Evolutionary conservation across 345 rosid species (phyloP), one percentile per base, ranked within the genome.

Genomic region (Pistacia atlantica): DNA sequence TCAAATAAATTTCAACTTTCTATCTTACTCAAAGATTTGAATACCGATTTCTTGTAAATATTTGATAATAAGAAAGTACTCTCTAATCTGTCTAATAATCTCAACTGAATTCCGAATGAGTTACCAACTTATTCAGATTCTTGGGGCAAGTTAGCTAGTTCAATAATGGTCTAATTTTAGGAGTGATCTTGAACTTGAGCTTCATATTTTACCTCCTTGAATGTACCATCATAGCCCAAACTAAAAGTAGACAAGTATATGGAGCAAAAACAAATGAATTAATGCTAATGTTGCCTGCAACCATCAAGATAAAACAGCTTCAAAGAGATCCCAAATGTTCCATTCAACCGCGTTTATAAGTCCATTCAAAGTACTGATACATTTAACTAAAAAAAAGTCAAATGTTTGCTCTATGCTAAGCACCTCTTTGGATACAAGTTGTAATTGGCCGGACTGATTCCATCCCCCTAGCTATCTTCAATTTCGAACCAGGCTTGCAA

Each of bases 401-500:
- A 59, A 35, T 11, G 17, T 7, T 31, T 31, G 33, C 33, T 66
- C 2, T 9, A 52, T 25, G 46, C 60, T 31, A 4, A 69, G 54
- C 42, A 10, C 42, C 72, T 17, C 46, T 60, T 37, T 4, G 28
- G 33, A n/a, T 60, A 33, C 33, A 31, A 31, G 33, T 31, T 31
- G 33, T 31, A 31, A 31, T 1, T 25, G 25, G 22, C 20, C 7
- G 11, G 51, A 49, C 5, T 2, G 13, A 17, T 37, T 33, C 76
- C 60, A 61, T 73, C 42, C 59, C 59, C 48, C 60, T 49, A 12
- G 5, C 17, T 1, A 7, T 37, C 52, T 56, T 37, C 51, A 55
- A 58, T 56, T 58, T 31, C 46, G n/a, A 31, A 58, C 1, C 14
- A 20, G 33, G 55, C 66, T 67, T 73, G 60, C 76, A 73, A 49